Percentiles rank a stretch among this genome's conserved stretches.
phyloP scores from a whole-genome alignment of 352 stramenopile species.

The Globisporangium lucens region DNA sequence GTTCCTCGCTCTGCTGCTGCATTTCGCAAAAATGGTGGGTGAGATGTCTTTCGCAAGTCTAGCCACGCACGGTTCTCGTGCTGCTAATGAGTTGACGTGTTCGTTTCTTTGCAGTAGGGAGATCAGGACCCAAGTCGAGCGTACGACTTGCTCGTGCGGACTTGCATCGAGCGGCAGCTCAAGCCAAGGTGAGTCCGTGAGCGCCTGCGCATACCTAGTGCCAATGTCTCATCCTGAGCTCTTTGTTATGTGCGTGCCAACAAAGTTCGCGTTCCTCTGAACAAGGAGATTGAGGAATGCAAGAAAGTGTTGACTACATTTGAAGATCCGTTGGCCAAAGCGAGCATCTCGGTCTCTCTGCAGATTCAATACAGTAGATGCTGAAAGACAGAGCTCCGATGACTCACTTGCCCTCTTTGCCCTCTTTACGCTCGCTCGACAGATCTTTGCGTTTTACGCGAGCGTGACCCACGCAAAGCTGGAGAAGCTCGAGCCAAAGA shows the following conservation, averaged over 20 bases:
- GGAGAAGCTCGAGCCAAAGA: conserved; percentile 66
- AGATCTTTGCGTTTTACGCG: conserved; percentile 67
- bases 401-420: background rate
- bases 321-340: conserved; percentile 59
- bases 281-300: conserved; percentile 64
- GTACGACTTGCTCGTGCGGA: conserved; percentile 63
- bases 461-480: conserved; percentile 44
- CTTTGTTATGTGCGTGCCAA: background rate
- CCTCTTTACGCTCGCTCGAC: background rate
- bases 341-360: conserved; percentile 9
- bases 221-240: no score
- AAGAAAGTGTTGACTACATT: conserved; percentile 53
- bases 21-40: conserved; percentile 68
- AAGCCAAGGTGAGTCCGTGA: conserved; percentile 31
- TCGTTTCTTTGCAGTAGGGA: conserved; percentile 31
- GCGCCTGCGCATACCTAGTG: background rate
- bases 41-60: background rate
- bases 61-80: background rate
- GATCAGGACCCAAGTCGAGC: conserved; percentile 46
- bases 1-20: conserved; percentile 62
- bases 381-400: no score
- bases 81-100: background rate
- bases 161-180: conserved; percentile 65
- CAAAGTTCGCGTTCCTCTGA: conserved; percentile 40
- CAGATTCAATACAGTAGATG: no score